phyloP scores from a whole-genome alignment of 768 basidiomycete genomes.

The Guyanaporus albipodus region DNA sequence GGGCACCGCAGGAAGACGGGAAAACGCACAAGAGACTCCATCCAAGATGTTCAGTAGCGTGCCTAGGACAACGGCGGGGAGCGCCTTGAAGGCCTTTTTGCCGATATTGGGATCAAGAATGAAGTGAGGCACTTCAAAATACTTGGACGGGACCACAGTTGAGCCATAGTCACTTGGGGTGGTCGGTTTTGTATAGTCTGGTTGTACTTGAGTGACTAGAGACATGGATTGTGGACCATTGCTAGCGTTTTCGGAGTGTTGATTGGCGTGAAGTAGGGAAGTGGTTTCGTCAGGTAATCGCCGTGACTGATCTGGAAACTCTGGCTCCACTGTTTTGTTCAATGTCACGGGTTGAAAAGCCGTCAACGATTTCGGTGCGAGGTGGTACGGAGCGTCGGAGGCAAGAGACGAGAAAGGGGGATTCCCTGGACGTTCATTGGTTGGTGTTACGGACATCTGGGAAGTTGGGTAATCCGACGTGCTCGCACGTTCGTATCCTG shows the following conservation, averaged over 20 bases:
- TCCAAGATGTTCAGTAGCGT: conserved; percentile 87
- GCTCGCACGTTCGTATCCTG: not conserved
- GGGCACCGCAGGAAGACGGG: too few species aligned
- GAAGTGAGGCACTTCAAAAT: conserved; percentile 5
- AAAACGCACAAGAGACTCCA: conserved; percentile 78
- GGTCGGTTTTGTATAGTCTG: conserved; percentile 5
- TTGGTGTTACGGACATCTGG: conserved; percentile 18
- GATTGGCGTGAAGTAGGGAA: conserved; percentile 15
- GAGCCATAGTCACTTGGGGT: conserved; percentile 9
- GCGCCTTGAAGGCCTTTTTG: conserved; percentile 32
- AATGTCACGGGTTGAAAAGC: not conserved
- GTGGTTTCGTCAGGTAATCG: conserved; percentile 17
- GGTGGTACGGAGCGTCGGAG: not conserved
- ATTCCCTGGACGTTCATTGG: conserved; percentile 11
- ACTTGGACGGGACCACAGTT: conserved; percentile 1
- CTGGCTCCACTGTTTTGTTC: not conserved
- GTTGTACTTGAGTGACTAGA: conserved; percentile 2
- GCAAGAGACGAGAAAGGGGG: conserved; percentile 3
- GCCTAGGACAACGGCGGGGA: conserved; percentile 87
- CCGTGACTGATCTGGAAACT: not conserved
- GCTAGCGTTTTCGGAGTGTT: conserved; percentile 4
- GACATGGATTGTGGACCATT: not conserved
- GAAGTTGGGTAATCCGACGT: conserved; percentile 8
- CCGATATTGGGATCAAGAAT: conserved; percentile 18
- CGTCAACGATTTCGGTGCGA: not conserved